Evolutionary conservation across 1,284 basidiomycete species (phyloP).

Genomic region (Ceratobasidium sp.): DNA sequence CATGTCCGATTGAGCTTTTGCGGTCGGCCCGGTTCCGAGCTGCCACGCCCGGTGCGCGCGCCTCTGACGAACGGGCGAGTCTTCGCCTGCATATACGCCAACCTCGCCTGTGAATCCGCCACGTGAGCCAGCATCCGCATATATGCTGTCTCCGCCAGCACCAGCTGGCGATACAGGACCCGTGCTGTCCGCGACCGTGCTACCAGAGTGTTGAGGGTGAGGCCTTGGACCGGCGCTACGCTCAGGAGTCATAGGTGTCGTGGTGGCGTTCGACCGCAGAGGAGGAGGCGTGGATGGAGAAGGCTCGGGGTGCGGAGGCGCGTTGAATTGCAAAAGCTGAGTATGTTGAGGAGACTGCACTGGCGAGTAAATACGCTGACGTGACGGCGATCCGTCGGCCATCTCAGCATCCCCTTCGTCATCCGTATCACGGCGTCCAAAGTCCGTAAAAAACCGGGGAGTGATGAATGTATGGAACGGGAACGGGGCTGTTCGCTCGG

Average conservation of each 20-base stretch:
- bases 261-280: slow-evolving; percentile 3
- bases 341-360: slow-evolving; percentile 6
- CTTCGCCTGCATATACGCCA: slow-evolving; percentile 33
- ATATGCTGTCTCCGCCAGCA: slow-evolving; percentile 16
- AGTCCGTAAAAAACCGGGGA: slow-evolving; percentile 37
- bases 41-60: slow-evolving; percentile 39
- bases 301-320: background rate
- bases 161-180: slow-evolving; percentile 27
- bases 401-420: slow-evolving; percentile 40
- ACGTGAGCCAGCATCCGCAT: slow-evolving; percentile 21
- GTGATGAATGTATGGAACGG: slow-evolving; percentile 40
- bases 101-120: slow-evolving; percentile 19
- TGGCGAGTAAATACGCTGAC: slow-evolving; percentile 30
- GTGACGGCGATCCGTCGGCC: slow-evolving; percentile 28
- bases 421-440: slow-evolving; percentile 35
- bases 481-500: slow-evolving; percentile 35
- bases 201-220: slow-evolving; percentile 39
- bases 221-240: slow-evolving; percentile 33
- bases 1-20: slow-evolving; percentile 29
- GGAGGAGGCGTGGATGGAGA: slow-evolving; percentile 31
- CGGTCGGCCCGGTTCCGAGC: slow-evolving; percentile 2
- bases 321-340: background rate
- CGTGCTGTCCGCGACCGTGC: slow-evolving; percentile 32
- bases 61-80: slow-evolving; percentile 36
- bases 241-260: slow-evolving; percentile 37